Evolutionary conservation across 1,284 basidiomycete species (phyloP).

Genomic region (Apiotrichum akiyoshidainum): DNA sequence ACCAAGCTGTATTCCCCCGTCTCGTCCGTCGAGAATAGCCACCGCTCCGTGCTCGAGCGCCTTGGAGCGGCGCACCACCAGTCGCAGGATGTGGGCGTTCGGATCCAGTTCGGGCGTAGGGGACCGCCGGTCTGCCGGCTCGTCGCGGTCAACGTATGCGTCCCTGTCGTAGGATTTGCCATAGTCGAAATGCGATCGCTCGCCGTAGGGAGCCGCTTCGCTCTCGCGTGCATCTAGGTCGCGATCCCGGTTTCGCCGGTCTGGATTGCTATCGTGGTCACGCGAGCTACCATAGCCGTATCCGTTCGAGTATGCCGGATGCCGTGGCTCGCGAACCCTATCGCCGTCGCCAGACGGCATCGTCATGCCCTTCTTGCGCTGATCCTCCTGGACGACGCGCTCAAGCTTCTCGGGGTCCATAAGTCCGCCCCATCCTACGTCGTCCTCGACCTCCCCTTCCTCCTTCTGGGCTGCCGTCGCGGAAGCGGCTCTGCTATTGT

Average conservation of each 20-base stretch:
- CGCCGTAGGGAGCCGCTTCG: not conserved
- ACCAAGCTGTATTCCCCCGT: slow-evolving; percentile 42
- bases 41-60: slow-evolving; percentile 27
- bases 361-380: not conserved
- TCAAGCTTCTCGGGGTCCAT: slow-evolving; percentile 43
- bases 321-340: not conserved
- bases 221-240: not conserved
- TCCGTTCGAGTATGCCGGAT: slow-evolving; percentile 11
- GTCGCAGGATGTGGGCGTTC: slow-evolving; percentile 35
- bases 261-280: not conserved
- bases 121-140: not conserved
- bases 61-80: slow-evolving; percentile 36
- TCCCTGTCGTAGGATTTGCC: not conserved
- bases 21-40: slow-evolving; percentile 44
- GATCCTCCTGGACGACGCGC: slow-evolving; percentile 17
- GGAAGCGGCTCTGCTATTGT: not conserved
- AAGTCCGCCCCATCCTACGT: slow-evolving; percentile 47
- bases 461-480: slow-evolving; percentile 21
- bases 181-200: not conserved
- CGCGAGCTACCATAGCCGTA: not conserved
- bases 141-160: not conserved
- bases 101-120: not conserved
- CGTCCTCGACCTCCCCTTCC: slow-evolving; percentile 46
- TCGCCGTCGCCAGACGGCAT: not conserved
- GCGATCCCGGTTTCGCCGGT: not conserved